Evolutionary conservation across 1,139 yeast species (phyloP).

Genomic region (Kodamaea suecica): DNA sequence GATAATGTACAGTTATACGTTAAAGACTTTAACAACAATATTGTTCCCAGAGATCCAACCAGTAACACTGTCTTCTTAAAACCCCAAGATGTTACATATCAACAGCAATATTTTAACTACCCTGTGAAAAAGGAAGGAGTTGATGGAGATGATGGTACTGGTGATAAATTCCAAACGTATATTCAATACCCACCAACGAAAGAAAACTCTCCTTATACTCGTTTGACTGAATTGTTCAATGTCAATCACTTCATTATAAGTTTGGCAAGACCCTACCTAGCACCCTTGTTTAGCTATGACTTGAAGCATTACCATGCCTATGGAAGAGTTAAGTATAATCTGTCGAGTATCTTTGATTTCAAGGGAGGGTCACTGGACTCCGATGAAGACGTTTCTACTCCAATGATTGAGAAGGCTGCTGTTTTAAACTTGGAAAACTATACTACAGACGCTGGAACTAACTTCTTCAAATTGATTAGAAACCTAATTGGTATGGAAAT

Average conservation of each 20-base stretch:
- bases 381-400: slow-evolving; percentile 6
- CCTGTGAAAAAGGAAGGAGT: slow-evolving; percentile 14
- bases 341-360: slow-evolving; percentile 9
- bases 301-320: slow-evolving; percentile 56
- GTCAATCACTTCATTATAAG: slow-evolving; percentile 91
- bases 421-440: slow-evolving; percentile 3
- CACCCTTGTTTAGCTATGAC: slow-evolving; percentile 83
- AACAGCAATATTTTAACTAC: slow-evolving; percentile 36
- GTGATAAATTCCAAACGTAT: slow-evolving; percentile 8
- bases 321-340: slow-evolving; percentile 31
- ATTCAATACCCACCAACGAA: slow-evolving; percentile 21
- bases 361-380: slow-evolving; percentile 6
- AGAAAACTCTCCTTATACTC: slow-evolving; percentile 68
- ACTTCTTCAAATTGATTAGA: slow-evolving; percentile 34
- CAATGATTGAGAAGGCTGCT: slow-evolving; percentile 4
- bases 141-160: slow-evolving; percentile 11
- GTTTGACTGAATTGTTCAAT: slow-evolving; percentile 87
- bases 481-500: slow-evolving; percentile 56
- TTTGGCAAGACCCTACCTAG: slow-evolving; percentile 87
- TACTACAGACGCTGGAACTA: slow-evolving; percentile 31
- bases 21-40: slow-evolving; percentile 61
- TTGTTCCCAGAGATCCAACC: slow-evolving; percentile 42
- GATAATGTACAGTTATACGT: slow-evolving; percentile 63
- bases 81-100: slow-evolving; percentile 48
- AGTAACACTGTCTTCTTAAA: slow-evolving; percentile 36